Base-by-base conservation (phyloP, 2,329 filamentous ascomycete genomes). In the Aspergillus sp. region DNA sequence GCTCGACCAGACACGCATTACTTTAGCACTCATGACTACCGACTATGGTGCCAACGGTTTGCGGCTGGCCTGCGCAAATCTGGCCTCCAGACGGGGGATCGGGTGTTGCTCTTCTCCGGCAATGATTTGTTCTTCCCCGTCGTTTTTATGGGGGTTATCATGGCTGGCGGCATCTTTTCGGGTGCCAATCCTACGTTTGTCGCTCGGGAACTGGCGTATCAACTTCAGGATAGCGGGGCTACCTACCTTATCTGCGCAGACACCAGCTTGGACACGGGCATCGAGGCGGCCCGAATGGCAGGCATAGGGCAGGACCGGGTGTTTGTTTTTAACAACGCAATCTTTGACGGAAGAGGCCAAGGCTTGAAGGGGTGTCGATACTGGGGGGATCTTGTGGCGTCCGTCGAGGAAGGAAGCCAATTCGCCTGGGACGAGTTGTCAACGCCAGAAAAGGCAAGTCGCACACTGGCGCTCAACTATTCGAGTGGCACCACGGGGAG, bases 151-250 rank as follows among this genome's bases (percentile, higher is more conserved):
- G 87, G 87, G 11, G 74, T 86, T 13, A 73, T 89, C 40, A 89
- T 89, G 80, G 85, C 87, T 0, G 86, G 86, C 4, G 86, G 85
- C 2, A 71, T 91, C 42, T 91, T 91, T 68, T 86, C 83, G 0
- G 87, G 86, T 27, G 85, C 85, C 1, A 89, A 88, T 48, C 85
- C 85, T 0, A 75, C 73, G 5, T 89, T 82, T 53, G 82, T 87
- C 0, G 70, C 79, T 0, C 72, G 85, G 13, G 88, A 93, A 64
- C 66, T 94, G 37, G 84, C 82, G 6, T 85, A 87, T 62, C 88
- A 93, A 64, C 71, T 93, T 31, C 73, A 78, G 39, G 85, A 91
- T 61, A 84, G 82, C 44, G 82, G 77, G 0, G 83, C 87, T 0
- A 75, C 65, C 6, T 84, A 86, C 56, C 66, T 93, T 44, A 68